Base-by-base conservation (phyloP, 1,139 yeast genomes). In the Kodamaea suecica region DNA sequence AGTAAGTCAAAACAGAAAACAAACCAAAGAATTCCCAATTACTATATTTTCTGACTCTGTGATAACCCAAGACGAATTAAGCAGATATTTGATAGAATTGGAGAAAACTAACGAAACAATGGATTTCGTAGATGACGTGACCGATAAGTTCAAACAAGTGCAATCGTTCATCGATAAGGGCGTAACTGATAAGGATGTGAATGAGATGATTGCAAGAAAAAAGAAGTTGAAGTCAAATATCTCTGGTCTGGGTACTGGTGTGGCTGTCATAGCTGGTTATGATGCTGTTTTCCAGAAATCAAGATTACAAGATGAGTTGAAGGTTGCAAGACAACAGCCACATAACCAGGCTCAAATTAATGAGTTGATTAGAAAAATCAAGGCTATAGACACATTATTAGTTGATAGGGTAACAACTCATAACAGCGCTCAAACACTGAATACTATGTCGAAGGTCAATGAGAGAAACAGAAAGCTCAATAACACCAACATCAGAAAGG, bases 391-490 rank as follows among this genome's bases (percentile, higher is more conserved):
- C 31, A 47, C 52, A 16, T 42, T 53, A n/a, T 46, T 68, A 33
- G 50, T 55, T 30, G 50, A 49, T 24, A 55, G 59, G 21, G 51
- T 51, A 14, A 31, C 34, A 19, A 48, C 53, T 16, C 49, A 49
- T 37, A 52, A 50, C 35, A 50, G 14, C 14, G 28, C 28, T 11
- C 28, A 25, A 13, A 12, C 28, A 13, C 47, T 57, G 32, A 53
- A 54, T 40, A 55, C 68, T 31, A 72, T 83, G 66, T 73, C 82
- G 15, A 75, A 74, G 53, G 84, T 84, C 35, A 84, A 84, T 52
- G 81, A 80, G 51, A 77, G 96, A 50, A 92, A 92, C 57, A 76
- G 95, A 55, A 83, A 79, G 50, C 74, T 84, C 42, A 92, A 90
- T 59, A 80, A 79, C 54, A 79, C 79, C 33, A 79, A 78, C 37